Base-by-base conservation (phyloP, 2,329 filamentous ascomycete genomes). In the Botrytis fabae region DNA sequence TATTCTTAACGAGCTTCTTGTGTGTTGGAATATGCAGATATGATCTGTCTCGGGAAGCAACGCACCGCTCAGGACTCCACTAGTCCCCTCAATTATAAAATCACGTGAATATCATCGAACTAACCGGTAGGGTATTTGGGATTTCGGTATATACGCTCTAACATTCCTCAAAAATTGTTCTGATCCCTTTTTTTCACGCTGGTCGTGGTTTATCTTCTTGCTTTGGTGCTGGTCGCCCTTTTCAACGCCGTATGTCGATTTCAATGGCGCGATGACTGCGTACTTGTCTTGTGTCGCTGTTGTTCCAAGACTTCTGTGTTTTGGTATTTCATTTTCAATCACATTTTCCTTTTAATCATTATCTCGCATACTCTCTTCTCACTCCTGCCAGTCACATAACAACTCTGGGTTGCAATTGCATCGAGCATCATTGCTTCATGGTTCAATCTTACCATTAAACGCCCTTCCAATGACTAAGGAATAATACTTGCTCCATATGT, bases 401-500 rank as follows among this genome's bases (percentile, higher is more conserved):
- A 18, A 18, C n/a, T 18, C 1, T 51, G 25, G 25, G n/a, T 4
- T 4, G 4, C n/a, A 57, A 16, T 57, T 57, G 14, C 51, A 9
- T 57, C 14, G 7, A 28, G 6, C 8, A 18, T 8, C n/a, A 18
- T 8, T 5, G 51, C n/a, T 28, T 5, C 16, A 4, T 18, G 3
- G 6, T 32, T 57, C 14, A 57, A 57, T 12, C 48, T 54, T 2
- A 7, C 2, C 25, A n/a, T 7, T 4, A 2, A 3, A 54, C 1
- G 12, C 2, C n/a, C 6, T 32, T 28, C 3, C 14, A 18, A 18
- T 0, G 18, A 3, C 6, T 8, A 18, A 57, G 3, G 14, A 54
- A 9, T 28, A 2, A 28, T 18, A 5, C 9, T 1, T 28, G 14
- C 28, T 16, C 14, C 1, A 1, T 0, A 2, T 28, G 2, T 18